Evolutionary conservation across 2,329 filamentous ascomycete species (phyloP).

Genomic region (Colletotrichum sp.): DNA sequence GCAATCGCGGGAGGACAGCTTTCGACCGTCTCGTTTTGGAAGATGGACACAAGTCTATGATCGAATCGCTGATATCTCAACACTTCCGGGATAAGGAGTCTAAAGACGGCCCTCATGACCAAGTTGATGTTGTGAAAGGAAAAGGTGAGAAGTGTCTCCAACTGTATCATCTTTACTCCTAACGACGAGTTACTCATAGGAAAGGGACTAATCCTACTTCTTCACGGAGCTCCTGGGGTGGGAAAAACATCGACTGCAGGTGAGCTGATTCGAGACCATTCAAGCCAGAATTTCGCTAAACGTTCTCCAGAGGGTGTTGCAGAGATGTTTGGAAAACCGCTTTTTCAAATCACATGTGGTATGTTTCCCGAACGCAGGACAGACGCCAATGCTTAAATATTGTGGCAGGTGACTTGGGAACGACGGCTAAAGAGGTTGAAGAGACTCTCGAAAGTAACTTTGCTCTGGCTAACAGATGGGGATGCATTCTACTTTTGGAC

Average conservation of each 20-base stretch:
- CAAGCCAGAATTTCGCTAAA: no score
- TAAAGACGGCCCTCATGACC: accelerated
- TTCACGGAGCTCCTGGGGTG: background rate
- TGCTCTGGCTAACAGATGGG: constrained; percentile 14
- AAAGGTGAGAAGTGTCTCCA: background rate
- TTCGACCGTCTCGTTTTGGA: background rate
- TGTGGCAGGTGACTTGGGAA: background rate
- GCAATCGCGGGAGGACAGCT: no score
- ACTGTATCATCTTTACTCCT: background rate
- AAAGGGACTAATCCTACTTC: background rate
- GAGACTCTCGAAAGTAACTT: background rate
- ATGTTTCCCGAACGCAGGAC: no score
- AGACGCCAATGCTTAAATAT: no score
- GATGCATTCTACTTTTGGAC: background rate
- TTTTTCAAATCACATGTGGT: background rate
- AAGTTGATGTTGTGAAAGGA: background rate
- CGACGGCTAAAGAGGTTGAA: background rate
- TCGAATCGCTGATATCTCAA: background rate
- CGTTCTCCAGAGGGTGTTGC: background rate
- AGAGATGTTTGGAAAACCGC: background rate
- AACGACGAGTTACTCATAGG: background rate
- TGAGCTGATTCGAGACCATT: background rate
- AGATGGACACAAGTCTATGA: background rate
- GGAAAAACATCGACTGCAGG: background rate
- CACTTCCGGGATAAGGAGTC: background rate